These are phyloP conservation scores for Inga leiocalycina DNA, from an alignment of 306 rosid genomes.

Conservation along the genomic window DNA sequence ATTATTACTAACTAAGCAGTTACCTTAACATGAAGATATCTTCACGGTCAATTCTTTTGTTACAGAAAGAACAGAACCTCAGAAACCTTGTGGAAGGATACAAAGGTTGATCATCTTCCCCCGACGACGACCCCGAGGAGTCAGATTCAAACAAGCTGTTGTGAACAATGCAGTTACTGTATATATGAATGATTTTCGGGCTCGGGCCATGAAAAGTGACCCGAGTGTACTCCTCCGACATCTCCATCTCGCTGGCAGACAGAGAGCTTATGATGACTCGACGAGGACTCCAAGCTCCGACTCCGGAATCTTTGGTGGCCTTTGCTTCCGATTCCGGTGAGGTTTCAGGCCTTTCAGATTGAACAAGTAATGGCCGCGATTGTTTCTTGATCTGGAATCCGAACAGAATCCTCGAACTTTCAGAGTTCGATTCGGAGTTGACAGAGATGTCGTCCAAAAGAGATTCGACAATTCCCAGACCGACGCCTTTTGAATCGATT, in stretches of 20 bases:
- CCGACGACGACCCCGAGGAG: constrained; percentile 11
- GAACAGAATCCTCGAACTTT: constrained; percentile 64
- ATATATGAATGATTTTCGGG: constrained; percentile 81
- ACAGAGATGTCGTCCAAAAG: constrained; percentile 52
- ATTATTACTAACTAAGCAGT: not conserved
- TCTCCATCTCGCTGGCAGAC: constrained; percentile 76
- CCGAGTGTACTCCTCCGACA: constrained; percentile 88
- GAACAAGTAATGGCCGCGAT: constrained; percentile 49
- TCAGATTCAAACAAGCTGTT: constrained; percentile 55
- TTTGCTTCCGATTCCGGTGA: constrained; percentile 42
- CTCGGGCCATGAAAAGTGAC: constrained; percentile 79
- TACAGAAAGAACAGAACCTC: constrained; percentile 65
- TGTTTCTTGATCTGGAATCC: constrained; percentile 88
- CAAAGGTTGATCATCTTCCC: constrained; percentile 31
- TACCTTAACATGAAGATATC: constrained; percentile 89
- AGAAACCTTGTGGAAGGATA: constrained; percentile 52
- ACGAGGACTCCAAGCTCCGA: constrained; percentile 35
- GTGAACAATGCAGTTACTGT: constrained; percentile 69
- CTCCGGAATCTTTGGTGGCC: constrained; percentile 39
- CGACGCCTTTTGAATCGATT: constrained; percentile 65
- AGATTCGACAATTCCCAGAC: constrained; percentile 82
- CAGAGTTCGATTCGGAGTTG: constrained; percentile 40
- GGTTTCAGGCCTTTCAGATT: constrained; percentile 44
- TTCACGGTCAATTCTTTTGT: constrained; percentile 48
- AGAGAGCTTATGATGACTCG: constrained; percentile 52